A percentile compares a stretch with the other conserved stretches of the same genome.
These are phyloP conservation scores for Cucumis melo DNA, from an alignment of 306 rosid species.

Conservation along the genomic window DNA sequence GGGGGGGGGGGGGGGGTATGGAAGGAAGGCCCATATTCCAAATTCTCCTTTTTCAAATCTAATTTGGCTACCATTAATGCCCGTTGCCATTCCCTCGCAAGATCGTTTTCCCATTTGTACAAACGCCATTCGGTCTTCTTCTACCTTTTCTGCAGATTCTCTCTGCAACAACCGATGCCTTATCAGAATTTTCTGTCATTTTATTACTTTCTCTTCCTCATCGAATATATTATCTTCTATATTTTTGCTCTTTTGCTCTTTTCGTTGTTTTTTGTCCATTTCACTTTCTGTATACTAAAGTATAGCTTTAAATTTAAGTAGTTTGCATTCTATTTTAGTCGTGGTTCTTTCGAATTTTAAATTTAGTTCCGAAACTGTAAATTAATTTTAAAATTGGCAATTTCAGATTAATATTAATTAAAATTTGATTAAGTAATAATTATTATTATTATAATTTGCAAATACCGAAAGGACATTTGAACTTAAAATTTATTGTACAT, in stretches of 20 bases:
- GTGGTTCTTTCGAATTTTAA: too few species aligned
- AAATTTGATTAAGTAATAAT: too few species aligned
- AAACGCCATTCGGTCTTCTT: not conserved
- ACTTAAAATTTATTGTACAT: too few species aligned
- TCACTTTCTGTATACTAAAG: not conserved
- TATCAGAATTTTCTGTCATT: constrained; percentile 4
- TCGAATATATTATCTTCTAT: not conserved
- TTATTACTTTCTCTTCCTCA: not conserved
- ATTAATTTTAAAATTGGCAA: too few species aligned
- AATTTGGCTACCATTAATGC: not conserved
- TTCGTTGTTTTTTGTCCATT: not conserved
- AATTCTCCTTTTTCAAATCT: not conserved
- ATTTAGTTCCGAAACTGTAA: too few species aligned
- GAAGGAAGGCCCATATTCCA: not conserved
- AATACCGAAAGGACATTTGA: too few species aligned
- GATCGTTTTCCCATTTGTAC: constrained; percentile 3
- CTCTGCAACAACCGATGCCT: constrained; percentile 6
- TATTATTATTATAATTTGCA: too few species aligned
- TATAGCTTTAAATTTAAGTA: not conserved
- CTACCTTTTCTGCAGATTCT: constrained; percentile 7
- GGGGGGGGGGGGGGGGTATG: not conserved
- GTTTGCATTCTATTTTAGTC: too few species aligned
- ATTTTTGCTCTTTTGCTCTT: not conserved
- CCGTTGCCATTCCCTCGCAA: constrained; percentile 1
- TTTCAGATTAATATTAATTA: too few species aligned